These are phyloP conservation scores for Globisporangium abappressorium DNA, from an alignment of 352 stramenopile genomes.

Conservation along the genomic window DNA sequence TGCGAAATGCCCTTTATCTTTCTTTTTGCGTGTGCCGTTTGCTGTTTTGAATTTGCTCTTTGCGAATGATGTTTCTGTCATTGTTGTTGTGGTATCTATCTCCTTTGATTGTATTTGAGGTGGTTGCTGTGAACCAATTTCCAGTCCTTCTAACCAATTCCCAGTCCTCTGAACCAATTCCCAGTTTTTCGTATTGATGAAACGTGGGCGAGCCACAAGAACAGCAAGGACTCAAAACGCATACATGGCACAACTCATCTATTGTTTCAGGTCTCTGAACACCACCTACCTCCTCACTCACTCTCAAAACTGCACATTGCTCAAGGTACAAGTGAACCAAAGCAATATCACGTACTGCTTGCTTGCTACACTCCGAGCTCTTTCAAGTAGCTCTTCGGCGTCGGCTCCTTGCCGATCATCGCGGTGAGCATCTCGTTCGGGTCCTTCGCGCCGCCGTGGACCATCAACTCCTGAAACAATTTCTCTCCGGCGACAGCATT, in stretches of 20 bases:
- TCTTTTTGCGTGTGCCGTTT: conserved; percentile 5
- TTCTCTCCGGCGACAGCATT: conserved; percentile 49
- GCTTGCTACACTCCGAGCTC: conserved; percentile 57
- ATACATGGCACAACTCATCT: background rate
- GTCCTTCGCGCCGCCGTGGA: conserved; percentile 86
- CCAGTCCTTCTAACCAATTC: too few relatives aligned
- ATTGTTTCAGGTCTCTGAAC: background rate
- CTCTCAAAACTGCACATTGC: background rate
- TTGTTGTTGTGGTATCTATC: background rate
- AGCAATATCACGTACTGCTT: background rate
- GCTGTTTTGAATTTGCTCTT: background rate
- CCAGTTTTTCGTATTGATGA: background rate
- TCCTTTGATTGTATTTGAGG: background rate
- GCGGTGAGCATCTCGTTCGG: conserved; percentile 78
- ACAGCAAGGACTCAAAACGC: background rate
- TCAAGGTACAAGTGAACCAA: background rate
- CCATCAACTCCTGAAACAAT: conserved; percentile 73
- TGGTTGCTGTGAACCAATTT: background rate
- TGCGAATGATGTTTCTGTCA: background rate
- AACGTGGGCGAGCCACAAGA: background rate
- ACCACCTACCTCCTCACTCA: background rate
- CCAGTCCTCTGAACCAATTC: background rate
- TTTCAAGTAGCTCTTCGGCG: conserved; percentile 58
- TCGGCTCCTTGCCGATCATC: conserved; percentile 63
- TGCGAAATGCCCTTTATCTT: background rate